Evolutionary conservation across 2,329 filamentous ascomycete genomes (phyloP).

Genomic region (Chrysoporthe cubensis): DNA sequence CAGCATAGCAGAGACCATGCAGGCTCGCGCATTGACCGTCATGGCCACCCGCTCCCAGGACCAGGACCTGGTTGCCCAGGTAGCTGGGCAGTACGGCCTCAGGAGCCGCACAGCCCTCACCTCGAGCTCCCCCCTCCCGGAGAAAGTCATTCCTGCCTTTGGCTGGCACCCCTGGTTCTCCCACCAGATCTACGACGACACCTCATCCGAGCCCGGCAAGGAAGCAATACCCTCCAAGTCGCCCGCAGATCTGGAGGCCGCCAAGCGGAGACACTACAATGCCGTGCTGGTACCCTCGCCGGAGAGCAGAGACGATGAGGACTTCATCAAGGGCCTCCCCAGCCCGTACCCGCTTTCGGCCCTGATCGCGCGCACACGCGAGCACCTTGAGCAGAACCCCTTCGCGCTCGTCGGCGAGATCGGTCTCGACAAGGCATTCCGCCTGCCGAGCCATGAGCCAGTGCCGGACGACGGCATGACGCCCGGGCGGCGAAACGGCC

Average conservation of each 20-base stretch:
- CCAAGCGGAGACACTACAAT: slow-evolving; percentile 64
- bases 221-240: slow-evolving; percentile 38
- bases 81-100: slow-evolving; percentile 61
- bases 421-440: slow-evolving; percentile 77
- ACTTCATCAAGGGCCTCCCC: slow-evolving; percentile 56
- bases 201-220: slow-evolving; percentile 30
- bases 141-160: slow-evolving; percentile 67
- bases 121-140: neutral
- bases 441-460: slow-evolving; percentile 59
- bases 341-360: slow-evolving; percentile 62
- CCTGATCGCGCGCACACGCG: slow-evolving; percentile 60
- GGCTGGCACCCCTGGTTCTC: slow-evolving; percentile 91
- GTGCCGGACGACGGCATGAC: slow-evolving; percentile 61
- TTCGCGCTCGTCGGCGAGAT: slow-evolving; percentile 75
- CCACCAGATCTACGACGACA: slow-evolving; percentile 72
- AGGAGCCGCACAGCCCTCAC: slow-evolving; percentile 31
- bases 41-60: slow-evolving; percentile 81
- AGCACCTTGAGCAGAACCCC: slow-evolving; percentile 60
- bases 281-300: slow-evolving; percentile 64
- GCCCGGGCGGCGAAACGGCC: slow-evolving; percentile 71
- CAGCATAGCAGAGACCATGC: slow-evolving; percentile 63
- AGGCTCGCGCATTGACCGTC: slow-evolving; percentile 66
- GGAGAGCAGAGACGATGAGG: slow-evolving; percentile 41
- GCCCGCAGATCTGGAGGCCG: slow-evolving; percentile 33
- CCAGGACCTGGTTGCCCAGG: slow-evolving; percentile 69